Percentiles rank a stretch among this genome's conserved stretches.
phyloP scores from a whole-genome alignment of 495 filamentous ascomycete species.

The Neurospora sp. region DNA sequence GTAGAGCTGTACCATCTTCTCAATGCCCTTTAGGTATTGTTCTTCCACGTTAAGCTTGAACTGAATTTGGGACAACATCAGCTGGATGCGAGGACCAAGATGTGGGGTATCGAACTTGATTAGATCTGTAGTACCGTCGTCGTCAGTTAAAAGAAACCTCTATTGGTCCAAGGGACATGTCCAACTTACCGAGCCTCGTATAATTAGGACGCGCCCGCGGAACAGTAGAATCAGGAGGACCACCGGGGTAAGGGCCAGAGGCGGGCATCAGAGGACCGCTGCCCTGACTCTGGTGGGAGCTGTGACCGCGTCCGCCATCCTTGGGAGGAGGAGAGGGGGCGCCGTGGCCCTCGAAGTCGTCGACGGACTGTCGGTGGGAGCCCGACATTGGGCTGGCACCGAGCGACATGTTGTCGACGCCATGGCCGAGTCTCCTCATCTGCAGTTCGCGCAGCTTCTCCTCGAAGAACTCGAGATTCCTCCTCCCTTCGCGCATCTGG shows the following conservation, averaged over 20 bases:
- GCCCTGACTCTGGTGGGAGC: constrained; percentile 29
- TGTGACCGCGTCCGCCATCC: constrained; percentile 34
- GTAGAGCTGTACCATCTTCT: constrained; percentile 98
- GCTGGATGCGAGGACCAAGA: constrained; percentile 93
- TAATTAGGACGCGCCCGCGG: constrained; percentile 80
- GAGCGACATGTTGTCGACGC: constrained; percentile 52
- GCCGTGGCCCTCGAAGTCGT: constrained; percentile 35
- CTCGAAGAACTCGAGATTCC: constrained; percentile 91
- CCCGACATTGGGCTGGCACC: constrained; percentile 27
- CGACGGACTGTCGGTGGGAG: constrained; percentile 22
- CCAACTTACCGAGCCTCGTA: constrained; percentile 78
- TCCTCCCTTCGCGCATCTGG: constrained; percentile 84
- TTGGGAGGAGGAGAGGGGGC: constrained; percentile 56
- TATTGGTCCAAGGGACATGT: background rate
- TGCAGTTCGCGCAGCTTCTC: constrained; percentile 80
- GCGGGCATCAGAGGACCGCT: constrained; percentile 70
- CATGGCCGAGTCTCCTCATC: constrained; percentile 60
- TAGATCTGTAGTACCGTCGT: constrained; percentile 51
- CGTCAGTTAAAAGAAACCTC: background rate
- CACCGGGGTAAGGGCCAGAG: constrained; percentile 66
- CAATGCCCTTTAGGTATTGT: constrained; percentile 97
- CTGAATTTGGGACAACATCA: constrained; percentile 97
- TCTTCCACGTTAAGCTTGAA: constrained; percentile 99
- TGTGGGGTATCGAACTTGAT: constrained; percentile 98
- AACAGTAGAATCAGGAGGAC: constrained; percentile 54